Base-by-base conservation (phyloP, 2,329 filamentous ascomycete genomes). In the Esteya vermicola region DNA sequence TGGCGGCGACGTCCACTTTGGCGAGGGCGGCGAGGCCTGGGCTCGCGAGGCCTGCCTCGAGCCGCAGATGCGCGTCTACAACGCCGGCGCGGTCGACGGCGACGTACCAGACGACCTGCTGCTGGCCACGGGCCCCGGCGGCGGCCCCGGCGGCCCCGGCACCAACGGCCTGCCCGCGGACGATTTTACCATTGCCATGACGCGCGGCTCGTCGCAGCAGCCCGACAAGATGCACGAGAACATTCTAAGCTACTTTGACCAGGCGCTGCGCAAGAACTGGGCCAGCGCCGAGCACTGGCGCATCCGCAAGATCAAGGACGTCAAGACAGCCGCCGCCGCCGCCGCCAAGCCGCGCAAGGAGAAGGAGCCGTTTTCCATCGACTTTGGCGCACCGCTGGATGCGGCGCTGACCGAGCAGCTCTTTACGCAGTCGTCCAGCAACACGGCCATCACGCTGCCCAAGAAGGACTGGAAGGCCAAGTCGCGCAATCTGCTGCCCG, bases 201-300 rank as follows among this genome's bases (percentile, higher is more conserved):
- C 74, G 31, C 81, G 81, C 50, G 63, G n/a, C n/a, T n/a, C 68
- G 9, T 69, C 73, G 38, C 75, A 76, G 40, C 63, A 68, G 14
- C 69, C 73, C 38, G 84, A 85, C 51, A 69, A 69, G 53, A 63
- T 81, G 56, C 86, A 95, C 54, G 85, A 96, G 50, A 89, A 94
- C 52, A 94, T 98, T 43, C 70, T 98, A n/a, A 82, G 84, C 54
- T 98, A 96, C 63, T 98, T 98, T 54, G 91, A 98, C 57, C 85
- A 94, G 53, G 88, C 89, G 3, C 64, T 96, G 33, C 85, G 91
- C 56, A 96, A 94, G 70, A 95, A 95, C 53, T 98, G 91, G 89
- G 81, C 82, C 6, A 93, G 86, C 36, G 89, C 91, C n/a, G 91
- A 96, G 57, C 91, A 98, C 60, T 98, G 91, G 91, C 81, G 89